phyloP scores from a whole-genome alignment of 495 filamentous ascomycete species.

The Xylaria cubensis region DNA sequence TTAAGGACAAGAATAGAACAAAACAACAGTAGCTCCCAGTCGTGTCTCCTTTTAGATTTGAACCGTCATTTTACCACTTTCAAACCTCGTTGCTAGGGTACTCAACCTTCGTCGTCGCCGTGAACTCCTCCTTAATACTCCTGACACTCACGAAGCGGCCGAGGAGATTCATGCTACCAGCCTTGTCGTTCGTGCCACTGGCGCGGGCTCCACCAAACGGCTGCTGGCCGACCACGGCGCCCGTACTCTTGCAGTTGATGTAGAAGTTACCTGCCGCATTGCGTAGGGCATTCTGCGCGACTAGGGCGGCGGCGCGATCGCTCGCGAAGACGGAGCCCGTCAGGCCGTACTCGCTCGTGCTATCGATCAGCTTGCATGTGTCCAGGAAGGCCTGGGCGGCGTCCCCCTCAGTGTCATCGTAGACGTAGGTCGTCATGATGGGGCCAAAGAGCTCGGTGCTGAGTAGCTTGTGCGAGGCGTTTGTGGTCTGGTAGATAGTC shows the following conservation, averaged over 20 bases:
- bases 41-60: background rate
- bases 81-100: constrained; percentile 80
- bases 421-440: constrained; percentile 72
- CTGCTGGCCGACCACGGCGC: constrained; percentile 91
- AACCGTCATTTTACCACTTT: background rate
- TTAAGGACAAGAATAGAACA: background rate
- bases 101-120: constrained; percentile 66
- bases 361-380: constrained; percentile 64
- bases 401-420: constrained; percentile 64
- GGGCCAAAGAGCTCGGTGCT: constrained; percentile 81
- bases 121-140: constrained; percentile 91
- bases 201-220: constrained; percentile 87
- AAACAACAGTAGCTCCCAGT: background rate
- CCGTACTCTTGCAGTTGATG: constrained; percentile 92
- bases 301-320: constrained; percentile 69
- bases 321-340: constrained; percentile 81
- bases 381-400: constrained; percentile 61
- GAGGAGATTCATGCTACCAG: constrained; percentile 77
- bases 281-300: constrained; percentile 75
- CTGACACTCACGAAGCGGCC: constrained; percentile 81
- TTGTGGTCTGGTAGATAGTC: constrained; percentile 70
- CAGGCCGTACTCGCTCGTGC: constrained; percentile 75
- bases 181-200: constrained; percentile 93
- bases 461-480: constrained; percentile 69
- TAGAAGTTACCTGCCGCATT: constrained; percentile 90